Base-by-base conservation (phyloP, 306 rosid genomes). In the Vigna mungo region DNA sequence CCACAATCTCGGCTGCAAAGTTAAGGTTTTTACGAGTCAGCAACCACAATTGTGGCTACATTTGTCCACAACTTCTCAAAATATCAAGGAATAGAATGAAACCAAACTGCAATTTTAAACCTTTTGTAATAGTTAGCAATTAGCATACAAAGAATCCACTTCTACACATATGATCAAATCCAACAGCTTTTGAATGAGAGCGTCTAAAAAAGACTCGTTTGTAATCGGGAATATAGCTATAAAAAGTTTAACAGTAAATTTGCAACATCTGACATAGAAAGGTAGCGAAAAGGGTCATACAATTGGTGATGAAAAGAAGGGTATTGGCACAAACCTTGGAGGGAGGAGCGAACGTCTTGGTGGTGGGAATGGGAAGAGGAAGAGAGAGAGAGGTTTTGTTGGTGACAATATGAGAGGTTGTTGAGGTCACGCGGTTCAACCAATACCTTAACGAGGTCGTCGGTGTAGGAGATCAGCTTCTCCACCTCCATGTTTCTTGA, bases 381-480 rank as follows among this genome's bases (percentile, higher is more conserved):
- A 66, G 86, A 84, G 43, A 92, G 85, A 17, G 86, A 49, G 55
- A 52, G 16, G 58, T 67, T 30, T 17, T 83, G 84, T 37, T 76
- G 85, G 16, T 88, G 86, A 80, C 82, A 86, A 60, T 79, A 89
- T 4, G 68, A 71, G 71, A 88, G 46, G 88, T 20, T 54, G 81
- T 66, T 65, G 75, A 76, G 18, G 77, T 92, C 98, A 16, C 72
- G 75, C 53, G 76, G 47, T 62, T 87, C 93, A 74, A 78, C 72
- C 74, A 92, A 36, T 2, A 87, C 75, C 53, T 48, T 61, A 13
- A 92, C 78, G 23, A 95, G 86, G 78, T 92, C 98, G 53, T 88
- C 80, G 63, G 86, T 36, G 84, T 53, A 85, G 12, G 92, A 85
- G 18, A 89, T 71, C 21, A 87, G 44, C 86, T 78, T 48, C 63